A percentile compares a stretch with the other conserved stretches of the same genome.
Evolutionary conservation across 2,329 filamentous ascomycete species (phyloP).

Genomic region (Emmonsia crescens): DNA sequence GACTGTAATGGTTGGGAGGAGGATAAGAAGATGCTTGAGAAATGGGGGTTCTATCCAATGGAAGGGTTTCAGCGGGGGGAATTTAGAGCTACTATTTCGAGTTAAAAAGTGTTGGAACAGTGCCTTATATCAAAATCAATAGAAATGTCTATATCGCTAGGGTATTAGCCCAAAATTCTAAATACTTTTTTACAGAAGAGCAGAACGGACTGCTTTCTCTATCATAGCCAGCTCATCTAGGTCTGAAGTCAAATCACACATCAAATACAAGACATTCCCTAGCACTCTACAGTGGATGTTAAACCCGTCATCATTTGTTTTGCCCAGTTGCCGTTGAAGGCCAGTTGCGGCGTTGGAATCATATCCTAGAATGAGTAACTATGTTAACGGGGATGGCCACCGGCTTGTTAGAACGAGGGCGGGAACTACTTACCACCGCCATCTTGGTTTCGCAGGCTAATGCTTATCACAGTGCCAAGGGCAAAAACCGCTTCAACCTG

Average conservation of each 20-base stretch:
- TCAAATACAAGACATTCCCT: slow-evolving; percentile 51
- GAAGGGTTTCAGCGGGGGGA: slow-evolving; percentile 39
- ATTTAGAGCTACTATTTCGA: not conserved
- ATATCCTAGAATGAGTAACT: slow-evolving; percentile 35
- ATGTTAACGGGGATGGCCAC: not conserved
- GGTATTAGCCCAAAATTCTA: not conserved
- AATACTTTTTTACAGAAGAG: slow-evolving; percentile 16
- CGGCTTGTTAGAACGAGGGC: not conserved
- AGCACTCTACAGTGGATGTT: slow-evolving; percentile 49
- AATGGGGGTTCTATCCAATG: slow-evolving; percentile 77
- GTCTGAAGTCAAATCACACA: slow-evolving; percentile 45
- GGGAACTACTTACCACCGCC: slow-evolving; percentile 32
- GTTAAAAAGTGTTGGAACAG: not conserved
- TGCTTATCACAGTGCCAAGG: slow-evolving; percentile 62
- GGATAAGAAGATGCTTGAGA: slow-evolving; percentile 70
- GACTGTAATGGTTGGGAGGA: slow-evolving; percentile 87
- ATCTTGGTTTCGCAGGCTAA: slow-evolving; percentile 43
- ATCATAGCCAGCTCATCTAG: slow-evolving; percentile 31
- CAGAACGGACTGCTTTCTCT: slow-evolving; percentile 31
- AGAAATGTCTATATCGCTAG: not conserved
- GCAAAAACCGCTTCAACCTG: slow-evolving; percentile 58
- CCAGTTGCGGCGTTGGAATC: slow-evolving; percentile 45
- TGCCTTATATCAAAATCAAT: not conserved
- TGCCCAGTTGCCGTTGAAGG: slow-evolving; percentile 41
- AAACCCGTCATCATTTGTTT: slow-evolving; percentile 27